A percentile compares a stretch with the other conserved stretches of the same genome.
Evolutionary conservation across 2,329 filamentous ascomycete genomes (phyloP).

Genomic region (Ramichloridium luteum): DNA sequence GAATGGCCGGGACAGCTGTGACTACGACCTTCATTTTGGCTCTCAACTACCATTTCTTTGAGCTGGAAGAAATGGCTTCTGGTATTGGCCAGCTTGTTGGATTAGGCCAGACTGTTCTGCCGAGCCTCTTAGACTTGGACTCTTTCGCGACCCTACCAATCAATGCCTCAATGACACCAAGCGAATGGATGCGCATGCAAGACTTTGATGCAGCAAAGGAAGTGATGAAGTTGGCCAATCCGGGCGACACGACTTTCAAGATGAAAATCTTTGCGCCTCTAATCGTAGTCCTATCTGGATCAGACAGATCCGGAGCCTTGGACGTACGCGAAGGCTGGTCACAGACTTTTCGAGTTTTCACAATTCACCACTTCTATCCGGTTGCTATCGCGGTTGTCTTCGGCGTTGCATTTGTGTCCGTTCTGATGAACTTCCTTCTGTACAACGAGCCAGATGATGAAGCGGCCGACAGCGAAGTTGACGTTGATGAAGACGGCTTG

Average conservation of each 20-base stretch:
- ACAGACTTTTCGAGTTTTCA: conserved; percentile 36
- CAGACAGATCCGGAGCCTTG: conserved; percentile 42
- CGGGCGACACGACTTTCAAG: conserved; percentile 56
- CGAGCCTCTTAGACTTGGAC: conserved; percentile 15
- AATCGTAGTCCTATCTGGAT: conserved; percentile 57
- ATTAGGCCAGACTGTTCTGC: conserved; percentile 14
- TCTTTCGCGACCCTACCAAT: conserved; percentile 42
- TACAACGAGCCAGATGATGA: conserved; percentile 47
- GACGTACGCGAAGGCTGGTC: conserved; percentile 39
- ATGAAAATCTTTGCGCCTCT: conserved; percentile 64
- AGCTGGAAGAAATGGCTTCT: conserved; percentile 36
- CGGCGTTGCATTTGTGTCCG: conserved; percentile 49
- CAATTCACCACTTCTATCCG: conserved; percentile 55
- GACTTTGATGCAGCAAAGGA: conserved; percentile 69
- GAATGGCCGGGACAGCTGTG: conserved; percentile 62
- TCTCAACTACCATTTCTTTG: conserved; percentile 68
- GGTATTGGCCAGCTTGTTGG: conserved; percentile 21
- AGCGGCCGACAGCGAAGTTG: conserved; percentile 31
- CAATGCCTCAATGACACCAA: conserved; percentile 63
- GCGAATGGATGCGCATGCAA: conserved; percentile 63
- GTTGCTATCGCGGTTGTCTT: conserved; percentile 54
- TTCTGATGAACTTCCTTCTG: conserved; percentile 63
- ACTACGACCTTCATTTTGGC: conserved; percentile 61
- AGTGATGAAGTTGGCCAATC: conserved; percentile 64
- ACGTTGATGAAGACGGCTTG: conserved; percentile 41